Evolutionary conservation across 139 green algal species (phyloP).

Genomic region (Chlamydomonas sp.): DNA sequence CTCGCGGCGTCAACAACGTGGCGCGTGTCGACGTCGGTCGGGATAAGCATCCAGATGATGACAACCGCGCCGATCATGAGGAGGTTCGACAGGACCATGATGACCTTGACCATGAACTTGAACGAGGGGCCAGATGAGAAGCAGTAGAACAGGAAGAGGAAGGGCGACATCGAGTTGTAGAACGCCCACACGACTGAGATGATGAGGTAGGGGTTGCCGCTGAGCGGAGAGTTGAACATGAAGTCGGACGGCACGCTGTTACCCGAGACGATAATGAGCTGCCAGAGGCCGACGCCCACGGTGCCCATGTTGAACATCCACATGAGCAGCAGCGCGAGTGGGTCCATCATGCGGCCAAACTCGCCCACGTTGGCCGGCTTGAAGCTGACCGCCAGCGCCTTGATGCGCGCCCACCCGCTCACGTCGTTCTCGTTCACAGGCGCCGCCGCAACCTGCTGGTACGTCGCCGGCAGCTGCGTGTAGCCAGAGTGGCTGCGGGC

Average conservation of each 20-base stretch:
- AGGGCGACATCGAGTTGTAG: too few species aligned
- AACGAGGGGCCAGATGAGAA: neutral
- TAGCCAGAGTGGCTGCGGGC: too few species aligned
- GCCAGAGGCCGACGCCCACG: constrained; percentile 6
- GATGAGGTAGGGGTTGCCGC: constrained; percentile 7
- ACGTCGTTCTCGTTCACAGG: too few species aligned
- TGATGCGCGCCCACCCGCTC: neutral
- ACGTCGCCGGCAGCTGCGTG: too few species aligned
- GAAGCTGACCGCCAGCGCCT: neutral
- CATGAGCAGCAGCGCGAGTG: constrained; percentile 12
- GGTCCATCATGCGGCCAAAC: constrained; percentile 16
- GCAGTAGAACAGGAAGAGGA: neutral
- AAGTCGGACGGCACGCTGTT: neutral
- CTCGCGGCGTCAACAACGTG: too few species aligned
- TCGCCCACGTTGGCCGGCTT: constrained; percentile 7
- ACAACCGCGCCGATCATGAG: neutral
- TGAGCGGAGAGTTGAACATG: neutral
- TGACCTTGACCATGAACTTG: neutral
- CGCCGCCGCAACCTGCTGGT: too few species aligned
- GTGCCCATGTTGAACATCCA: constrained; percentile 3
- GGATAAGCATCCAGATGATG: neutral
- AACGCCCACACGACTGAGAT: too few species aligned
- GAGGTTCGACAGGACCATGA: neutral
- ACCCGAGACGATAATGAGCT: neutral
- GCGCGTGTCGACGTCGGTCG: too few species aligned